Percentiles rank a stretch among this genome's conserved stretches.
phyloP scores from a whole-genome alignment of 768 basidiomycete species.

The Psilocybe tampanensis region DNA sequence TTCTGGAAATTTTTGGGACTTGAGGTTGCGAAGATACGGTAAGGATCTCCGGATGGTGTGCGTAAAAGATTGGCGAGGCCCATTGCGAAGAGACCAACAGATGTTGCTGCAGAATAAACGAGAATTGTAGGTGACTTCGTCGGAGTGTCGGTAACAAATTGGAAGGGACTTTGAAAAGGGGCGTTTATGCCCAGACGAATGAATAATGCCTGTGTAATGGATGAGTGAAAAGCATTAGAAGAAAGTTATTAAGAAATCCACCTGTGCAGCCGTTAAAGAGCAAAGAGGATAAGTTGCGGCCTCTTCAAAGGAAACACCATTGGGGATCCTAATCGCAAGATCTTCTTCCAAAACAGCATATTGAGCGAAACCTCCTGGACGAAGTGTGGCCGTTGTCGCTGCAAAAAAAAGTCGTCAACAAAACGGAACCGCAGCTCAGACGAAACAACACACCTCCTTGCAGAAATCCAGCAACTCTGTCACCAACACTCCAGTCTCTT shows the following conservation, averaged over 20 bases:
- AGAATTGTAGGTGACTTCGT: slow-evolving; percentile 27
- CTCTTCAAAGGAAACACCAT: slow-evolving; percentile 30
- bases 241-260: slow-evolving; percentile 6
- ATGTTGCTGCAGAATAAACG: slow-evolving; percentile 35
- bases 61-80: slow-evolving; percentile 26
- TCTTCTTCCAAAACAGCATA: slow-evolving; percentile 35
- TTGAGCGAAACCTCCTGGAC: slow-evolving; percentile 38
- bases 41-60: slow-evolving; percentile 24
- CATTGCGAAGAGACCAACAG: slow-evolving; percentile 34
- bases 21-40: slow-evolving; percentile 32
- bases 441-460: slow-evolving; percentile 29
- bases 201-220: slow-evolving; percentile 28
- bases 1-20: slow-evolving; percentile 29
- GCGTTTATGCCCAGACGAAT: slow-evolving; percentile 30
- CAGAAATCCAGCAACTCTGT: slow-evolving; percentile 33
- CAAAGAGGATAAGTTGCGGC: slow-evolving; percentile 35
- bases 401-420: neutral
- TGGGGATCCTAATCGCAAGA: slow-evolving; percentile 30
- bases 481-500: slow-evolving; percentile 30
- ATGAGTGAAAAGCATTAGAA: neutral
- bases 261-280: slow-evolving; percentile 35
- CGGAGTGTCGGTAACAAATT: slow-evolving; percentile 10
- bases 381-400: slow-evolving; percentile 33
- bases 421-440: neutral
- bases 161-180: slow-evolving; percentile 29